phyloP scores from a whole-genome alignment of 2,329 filamentous ascomycete genomes.

The Pseudopithomyces chartarum region DNA sequence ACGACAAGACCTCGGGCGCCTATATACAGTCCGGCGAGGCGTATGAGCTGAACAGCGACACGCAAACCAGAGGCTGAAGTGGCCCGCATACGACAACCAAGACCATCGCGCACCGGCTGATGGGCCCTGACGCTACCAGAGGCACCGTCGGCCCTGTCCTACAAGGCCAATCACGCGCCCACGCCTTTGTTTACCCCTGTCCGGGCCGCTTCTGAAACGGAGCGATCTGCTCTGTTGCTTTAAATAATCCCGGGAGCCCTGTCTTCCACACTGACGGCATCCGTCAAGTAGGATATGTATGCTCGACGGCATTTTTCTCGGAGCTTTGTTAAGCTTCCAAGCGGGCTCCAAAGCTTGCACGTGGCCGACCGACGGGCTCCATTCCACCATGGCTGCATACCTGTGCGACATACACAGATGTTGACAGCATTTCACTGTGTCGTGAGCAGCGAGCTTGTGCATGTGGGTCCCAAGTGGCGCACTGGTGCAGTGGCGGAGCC shows the following conservation, averaged over 20 bases:
- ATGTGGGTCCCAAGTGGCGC: not conserved
- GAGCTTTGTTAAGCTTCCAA: not conserved
- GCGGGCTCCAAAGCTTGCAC: not conserved
- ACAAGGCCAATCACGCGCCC: not conserved
- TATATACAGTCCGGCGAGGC: conserved; percentile 1
- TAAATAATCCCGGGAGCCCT: conserved; percentile 6
- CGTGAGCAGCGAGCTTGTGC: not conserved
- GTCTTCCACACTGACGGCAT: conserved; percentile 5
- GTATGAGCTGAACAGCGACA: not conserved
- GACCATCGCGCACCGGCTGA: not conserved
- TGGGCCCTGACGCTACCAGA: not conserved
- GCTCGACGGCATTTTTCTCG: not conserved
- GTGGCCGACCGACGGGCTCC: not conserved
- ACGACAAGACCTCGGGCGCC: not conserved
- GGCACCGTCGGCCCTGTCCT: conserved; percentile 2
- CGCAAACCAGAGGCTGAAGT: conserved; percentile 4
- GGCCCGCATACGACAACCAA: not conserved
- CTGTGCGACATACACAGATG: not conserved
- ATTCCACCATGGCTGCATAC: not conserved
- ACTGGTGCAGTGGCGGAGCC: conserved; percentile 6
- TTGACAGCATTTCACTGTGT: not conserved
- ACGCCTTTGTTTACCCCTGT: not conserved
- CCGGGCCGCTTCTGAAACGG: conserved; percentile 3
- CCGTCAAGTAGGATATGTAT: no score
- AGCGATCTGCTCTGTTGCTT: conserved; percentile 7